phyloP scores from a whole-genome alignment of 2,329 filamentous ascomycete species.

The Samsoniella hepiali region DNA sequence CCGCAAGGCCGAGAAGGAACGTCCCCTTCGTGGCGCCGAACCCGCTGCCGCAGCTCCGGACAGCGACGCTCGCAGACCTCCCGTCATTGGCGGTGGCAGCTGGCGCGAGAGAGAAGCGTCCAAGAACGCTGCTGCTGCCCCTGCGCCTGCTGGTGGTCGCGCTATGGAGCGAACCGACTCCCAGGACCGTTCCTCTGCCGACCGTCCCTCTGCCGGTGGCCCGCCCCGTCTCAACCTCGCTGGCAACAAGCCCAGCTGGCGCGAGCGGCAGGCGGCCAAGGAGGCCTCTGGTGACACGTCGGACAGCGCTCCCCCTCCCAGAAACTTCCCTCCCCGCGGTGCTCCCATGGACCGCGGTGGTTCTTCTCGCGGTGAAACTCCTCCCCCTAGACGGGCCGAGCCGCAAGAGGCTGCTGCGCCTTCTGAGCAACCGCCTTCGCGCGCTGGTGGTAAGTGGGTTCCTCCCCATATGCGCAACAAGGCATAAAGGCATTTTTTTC shows the following conservation, averaged over 20 bases:
- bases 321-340: constrained; percentile 34
- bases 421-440: constrained; percentile 50
- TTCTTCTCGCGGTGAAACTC: constrained; percentile 35
- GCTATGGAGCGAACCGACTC: constrained; percentile 47
- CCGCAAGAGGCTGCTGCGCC: constrained; percentile 42
- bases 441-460: constrained; percentile 58
- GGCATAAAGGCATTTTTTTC: constrained; percentile 17
- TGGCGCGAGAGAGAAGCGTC: constrained; percentile 42
- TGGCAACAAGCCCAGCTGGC: constrained; percentile 65
- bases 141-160: constrained; percentile 27
- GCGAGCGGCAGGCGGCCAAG: constrained; percentile 64
- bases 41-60: constrained; percentile 26
- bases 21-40: constrained; percentile 33
- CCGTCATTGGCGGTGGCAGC: constrained; percentile 36
- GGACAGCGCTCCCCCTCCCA: constrained; percentile 44
- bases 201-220: constrained; percentile 36
- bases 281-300: constrained; percentile 33
- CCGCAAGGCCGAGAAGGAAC: constrained; percentile 63
- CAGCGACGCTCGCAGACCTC: constrained; percentile 32
- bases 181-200: constrained; percentile 38
- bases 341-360: constrained; percentile 41
- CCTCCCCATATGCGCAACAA: constrained; percentile 44
- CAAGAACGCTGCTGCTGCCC: constrained; percentile 29
- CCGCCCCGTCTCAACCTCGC: constrained; percentile 62
- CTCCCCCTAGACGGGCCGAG: constrained; percentile 21